A percentile compares a stretch with the other conserved stretches of the same genome.
phyloP scores from a whole-genome alignment of 2,329 filamentous ascomycete genomes.

The Helotiales sp. region DNA sequence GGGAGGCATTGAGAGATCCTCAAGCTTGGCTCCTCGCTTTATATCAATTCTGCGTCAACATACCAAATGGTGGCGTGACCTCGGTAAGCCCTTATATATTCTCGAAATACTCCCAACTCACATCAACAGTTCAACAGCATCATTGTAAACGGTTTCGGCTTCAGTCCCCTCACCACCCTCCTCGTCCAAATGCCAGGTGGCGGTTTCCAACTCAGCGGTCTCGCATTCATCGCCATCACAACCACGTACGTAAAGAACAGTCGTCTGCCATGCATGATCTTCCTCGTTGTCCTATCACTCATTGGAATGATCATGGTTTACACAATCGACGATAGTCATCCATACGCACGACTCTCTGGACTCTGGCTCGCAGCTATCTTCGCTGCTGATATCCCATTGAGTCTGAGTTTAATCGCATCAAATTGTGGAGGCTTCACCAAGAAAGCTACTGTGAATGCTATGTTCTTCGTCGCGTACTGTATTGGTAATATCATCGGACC shows the following conservation, averaged over 20 bases:
- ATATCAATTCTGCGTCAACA: neutral
- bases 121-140: slow-evolving; percentile 2
- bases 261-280: slow-evolving; percentile 18
- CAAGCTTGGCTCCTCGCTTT: neutral
- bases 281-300: neutral
- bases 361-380: slow-evolving; percentile 62
- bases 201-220: neutral
- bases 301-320: neutral
- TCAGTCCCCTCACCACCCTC: slow-evolving; percentile 58
- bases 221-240: slow-evolving; percentile 30
- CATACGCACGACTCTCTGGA: slow-evolving; percentile 41
- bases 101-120: neutral
- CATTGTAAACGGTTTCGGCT: slow-evolving; percentile 30
- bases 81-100: neutral
- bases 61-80: neutral
- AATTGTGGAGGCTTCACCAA: slow-evolving; percentile 28
- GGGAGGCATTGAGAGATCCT: neutral
- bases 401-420: slow-evolving; percentile 47
- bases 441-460: slow-evolving; percentile 33
- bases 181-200: slow-evolving; percentile 44
- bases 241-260: slow-evolving; percentile 51
- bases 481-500: slow-evolving; percentile 31
- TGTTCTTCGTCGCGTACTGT: slow-evolving; percentile 19
- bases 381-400: slow-evolving; percentile 44
- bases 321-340: neutral